Evolutionary conservation across 78 protist species (phyloP).

Genomic region (Dictyostelium capitatum): DNA sequence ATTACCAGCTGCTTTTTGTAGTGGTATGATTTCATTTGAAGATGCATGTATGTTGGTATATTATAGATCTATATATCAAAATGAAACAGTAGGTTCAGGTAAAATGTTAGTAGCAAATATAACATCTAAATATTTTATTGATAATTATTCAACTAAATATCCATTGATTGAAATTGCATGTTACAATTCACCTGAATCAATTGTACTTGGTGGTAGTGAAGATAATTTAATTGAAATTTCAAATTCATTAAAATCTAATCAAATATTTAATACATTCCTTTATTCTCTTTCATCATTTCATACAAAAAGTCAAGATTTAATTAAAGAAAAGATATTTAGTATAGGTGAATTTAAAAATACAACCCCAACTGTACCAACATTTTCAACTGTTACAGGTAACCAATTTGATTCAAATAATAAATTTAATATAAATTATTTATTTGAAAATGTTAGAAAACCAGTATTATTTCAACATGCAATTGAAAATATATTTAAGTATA

Average conservation of each 20-base stretch:
- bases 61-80: background rate
- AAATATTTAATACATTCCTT: conserved; percentile 5
- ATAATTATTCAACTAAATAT: background rate
- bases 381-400: background rate
- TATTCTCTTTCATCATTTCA: background rate
- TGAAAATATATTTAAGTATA: background rate
- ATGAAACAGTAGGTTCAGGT: conserved; percentile 15
- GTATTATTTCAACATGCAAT: conserved; percentile 10
- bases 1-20: background rate
- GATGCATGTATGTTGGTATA: background rate
- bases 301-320: conserved; percentile 16
- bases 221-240: background rate
- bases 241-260: background rate
- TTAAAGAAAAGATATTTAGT: background rate
- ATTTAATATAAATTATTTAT: background rate
- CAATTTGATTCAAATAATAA: background rate
- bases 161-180: background rate
- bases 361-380: background rate
- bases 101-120: background rate
- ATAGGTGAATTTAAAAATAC: background rate
- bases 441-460: background rate
- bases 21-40: conserved; percentile 10
- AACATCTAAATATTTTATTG: background rate
- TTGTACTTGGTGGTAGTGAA: conserved; percentile 16
- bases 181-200: conserved; percentile 14